Evolutionary conservation across 1,284 basidiomycete species (phyloP), one percentile per base, ranked within the genome.

Genomic region (Heterobasidion occidentale): DNA sequence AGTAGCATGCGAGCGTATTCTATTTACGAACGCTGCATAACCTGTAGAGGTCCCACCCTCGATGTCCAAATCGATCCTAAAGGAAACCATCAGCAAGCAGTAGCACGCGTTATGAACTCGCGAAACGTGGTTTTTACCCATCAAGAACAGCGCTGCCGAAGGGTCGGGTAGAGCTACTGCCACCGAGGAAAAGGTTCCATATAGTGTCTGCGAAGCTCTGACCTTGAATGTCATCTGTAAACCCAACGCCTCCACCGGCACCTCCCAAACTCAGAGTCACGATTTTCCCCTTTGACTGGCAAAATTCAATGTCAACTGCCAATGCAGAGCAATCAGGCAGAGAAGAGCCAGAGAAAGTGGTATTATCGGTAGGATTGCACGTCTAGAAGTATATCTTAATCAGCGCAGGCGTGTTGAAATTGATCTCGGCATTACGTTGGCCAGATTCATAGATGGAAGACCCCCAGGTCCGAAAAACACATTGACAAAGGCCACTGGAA

Each of bases 11-110:
- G 80, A 77, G 11, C 79, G 78, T 52, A 85, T 77, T 57, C 74
- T 69, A 56, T 77, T 84, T 19, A 86, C 76, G 61, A 86, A 86
- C 1, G 81, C 74, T 8, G 73, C 73, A 65, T 84, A 86, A 42
- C 76, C 72, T 17, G 70, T 70, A n/a, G 76, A 75, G n/a, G 72
- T 67, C 12, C 84, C 84, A 42, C 77, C 75, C 68, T 86, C 84
- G 62, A 87, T 84, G 64, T 86, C 84, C 45, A 86, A 73, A 64
- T 86, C 83, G 53, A 87, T 75, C 15, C 84, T 86, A 59, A 38
- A 44, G 27, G 27, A 47, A 15, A 52, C 53, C 49, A 36, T 11
- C 14, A 27, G 46, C 14, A 46, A 46, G 48, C 15, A 33, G 7
- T 14, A 51, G 60, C 14, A 59, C 49, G 35, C 27, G 33, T 42